Evolutionary conservation across 495 filamentous ascomycete species (phyloP).

Genomic region (Aspergillus ostianus): DNA sequence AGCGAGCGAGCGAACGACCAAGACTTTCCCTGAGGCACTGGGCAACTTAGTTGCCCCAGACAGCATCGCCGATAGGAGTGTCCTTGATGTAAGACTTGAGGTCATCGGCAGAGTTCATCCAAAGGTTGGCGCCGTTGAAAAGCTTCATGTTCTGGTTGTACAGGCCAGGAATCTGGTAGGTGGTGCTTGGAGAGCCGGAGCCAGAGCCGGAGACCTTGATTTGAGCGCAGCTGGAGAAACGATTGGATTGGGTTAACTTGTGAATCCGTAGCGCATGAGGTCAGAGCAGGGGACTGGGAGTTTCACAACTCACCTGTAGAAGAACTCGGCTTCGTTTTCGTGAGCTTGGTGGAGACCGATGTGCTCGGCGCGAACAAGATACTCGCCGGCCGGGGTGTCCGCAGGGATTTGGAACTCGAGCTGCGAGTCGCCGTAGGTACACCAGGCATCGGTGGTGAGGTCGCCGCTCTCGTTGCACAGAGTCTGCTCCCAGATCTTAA

Average conservation of each 20-base stretch:
- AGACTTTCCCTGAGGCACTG: no score
- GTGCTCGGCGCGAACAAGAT: conserved; percentile 60
- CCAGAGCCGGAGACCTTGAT: conserved; percentile 57
- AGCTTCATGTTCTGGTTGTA: conserved; percentile 37
- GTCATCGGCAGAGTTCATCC: conserved; percentile 13
- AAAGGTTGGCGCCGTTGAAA: conserved; percentile 23
- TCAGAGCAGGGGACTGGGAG: no score
- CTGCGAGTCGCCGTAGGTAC: conserved; percentile 15
- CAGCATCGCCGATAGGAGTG: conserved; percentile 18
- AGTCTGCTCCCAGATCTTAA: conserved; percentile 48
- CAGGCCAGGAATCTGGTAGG: conserved; percentile 51
- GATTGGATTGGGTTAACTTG: background rate
- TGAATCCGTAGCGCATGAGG: background rate
- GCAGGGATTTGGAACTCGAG: conserved; percentile 50
- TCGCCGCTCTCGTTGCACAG: conserved; percentile 32
- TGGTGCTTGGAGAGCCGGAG: conserved; percentile 39
- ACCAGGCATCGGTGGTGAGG: conserved; percentile 22
- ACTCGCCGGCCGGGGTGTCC: conserved; percentile 54
- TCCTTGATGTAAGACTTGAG: conserved; percentile 16
- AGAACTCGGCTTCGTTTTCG: conserved; percentile 21
- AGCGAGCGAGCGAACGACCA: no score
- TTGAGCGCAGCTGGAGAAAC: conserved; percentile 47
- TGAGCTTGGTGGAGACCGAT: conserved; percentile 38
- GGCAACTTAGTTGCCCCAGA: conserved; percentile 4
- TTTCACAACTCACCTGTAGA: conserved; percentile 15